Percentiles rank a stretch among this genome's conserved stretches.
Evolutionary conservation across 2,329 filamentous ascomycete species (phyloP).

Genomic region (Penicillium aurantiogriseum): DNA sequence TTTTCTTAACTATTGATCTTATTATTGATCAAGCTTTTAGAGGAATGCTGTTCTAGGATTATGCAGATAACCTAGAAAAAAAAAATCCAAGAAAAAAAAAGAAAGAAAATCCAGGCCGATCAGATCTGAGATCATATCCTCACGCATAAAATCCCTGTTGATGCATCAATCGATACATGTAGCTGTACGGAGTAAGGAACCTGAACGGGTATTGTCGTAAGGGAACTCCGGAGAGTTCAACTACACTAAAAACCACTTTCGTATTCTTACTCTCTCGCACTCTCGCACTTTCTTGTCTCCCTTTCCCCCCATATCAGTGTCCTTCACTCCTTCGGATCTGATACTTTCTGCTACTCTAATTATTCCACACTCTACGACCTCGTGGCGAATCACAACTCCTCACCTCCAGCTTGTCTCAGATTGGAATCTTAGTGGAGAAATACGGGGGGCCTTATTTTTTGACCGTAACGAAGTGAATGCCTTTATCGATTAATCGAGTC

Average conservation of each 20-base stretch:
- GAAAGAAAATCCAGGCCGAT: background rate
- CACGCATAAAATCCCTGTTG: background rate
- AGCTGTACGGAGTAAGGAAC: constrained; percentile 8
- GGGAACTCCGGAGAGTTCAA: constrained; percentile 11
- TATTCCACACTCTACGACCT: background rate
- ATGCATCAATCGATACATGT: background rate
- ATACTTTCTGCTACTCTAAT: background rate
- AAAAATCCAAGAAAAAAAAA: background rate
- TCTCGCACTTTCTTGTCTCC: constrained; percentile 12
- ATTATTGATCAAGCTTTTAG: background rate
- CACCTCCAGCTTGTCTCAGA: constrained; percentile 15
- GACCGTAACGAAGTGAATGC: constrained; percentile 4
- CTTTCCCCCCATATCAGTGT: constrained; percentile 13
- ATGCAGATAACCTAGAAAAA: background rate
- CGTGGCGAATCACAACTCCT: constrained; percentile 1
- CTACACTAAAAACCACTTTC: background rate
- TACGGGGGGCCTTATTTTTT: background rate
- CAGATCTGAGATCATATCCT: constrained; percentile 1
- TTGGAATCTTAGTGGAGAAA: constrained; percentile 13
- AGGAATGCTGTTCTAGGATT: background rate
- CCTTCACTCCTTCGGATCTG: constrained; percentile 33
- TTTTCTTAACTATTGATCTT: background rate
- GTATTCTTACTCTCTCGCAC: background rate
- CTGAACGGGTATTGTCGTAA: constrained; percentile 18
- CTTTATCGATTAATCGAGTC: background rate